Evolutionary conservation across 2,329 filamentous ascomycete genomes (phyloP).

Genomic region (Colletotrichum chrysophilum): DNA sequence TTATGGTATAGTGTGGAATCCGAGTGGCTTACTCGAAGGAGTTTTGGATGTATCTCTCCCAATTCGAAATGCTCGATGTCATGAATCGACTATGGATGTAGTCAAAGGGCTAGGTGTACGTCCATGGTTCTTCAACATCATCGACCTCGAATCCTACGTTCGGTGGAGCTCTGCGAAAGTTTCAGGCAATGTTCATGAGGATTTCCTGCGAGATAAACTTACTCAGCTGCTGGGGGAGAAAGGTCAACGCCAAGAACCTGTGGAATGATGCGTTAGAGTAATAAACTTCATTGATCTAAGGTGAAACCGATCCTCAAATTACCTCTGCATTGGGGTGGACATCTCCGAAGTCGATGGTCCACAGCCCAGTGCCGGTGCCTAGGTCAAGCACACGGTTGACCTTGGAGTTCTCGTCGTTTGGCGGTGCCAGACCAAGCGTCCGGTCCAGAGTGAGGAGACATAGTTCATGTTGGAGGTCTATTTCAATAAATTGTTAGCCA

Average conservation of each 20-base stretch:
- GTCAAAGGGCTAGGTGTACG: conserved; percentile 41
- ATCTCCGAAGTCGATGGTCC: conserved; percentile 48
- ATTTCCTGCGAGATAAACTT: conserved; percentile 20
- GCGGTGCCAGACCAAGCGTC: conserved; percentile 26
- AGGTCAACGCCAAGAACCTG: conserved; percentile 44
- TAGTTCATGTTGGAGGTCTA: conserved; percentile 33
- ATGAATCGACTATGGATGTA: conserved; percentile 45
- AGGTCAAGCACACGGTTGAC: conserved; percentile 42
- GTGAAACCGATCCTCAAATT: neutral
- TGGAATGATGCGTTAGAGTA: neutral
- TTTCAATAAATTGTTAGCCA: neutral
- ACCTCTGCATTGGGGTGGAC: conserved; percentile 26
- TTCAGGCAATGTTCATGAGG: neutral
- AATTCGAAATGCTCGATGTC: conserved; percentile 36
- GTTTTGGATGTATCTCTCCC: conserved; percentile 38
- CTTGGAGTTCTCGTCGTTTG: neutral
- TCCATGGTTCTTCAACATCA: conserved; percentile 45
- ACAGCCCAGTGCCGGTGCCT: conserved; percentile 52
- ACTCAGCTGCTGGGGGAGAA: conserved; percentile 43
- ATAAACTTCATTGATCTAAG: neutral
- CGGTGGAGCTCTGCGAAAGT: conserved; percentile 43
- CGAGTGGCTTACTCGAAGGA: conserved; percentile 30
- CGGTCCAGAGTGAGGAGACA: conserved; percentile 28
- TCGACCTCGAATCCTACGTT: conserved; percentile 54
- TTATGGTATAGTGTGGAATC: neutral